A percentile compares a stretch with the other conserved stretches of the same genome.
These are phyloP conservation scores for Acanthamoeba polyphaga DNA, from an alignment of 208 protist genomes.

Conservation along the genomic window DNA sequence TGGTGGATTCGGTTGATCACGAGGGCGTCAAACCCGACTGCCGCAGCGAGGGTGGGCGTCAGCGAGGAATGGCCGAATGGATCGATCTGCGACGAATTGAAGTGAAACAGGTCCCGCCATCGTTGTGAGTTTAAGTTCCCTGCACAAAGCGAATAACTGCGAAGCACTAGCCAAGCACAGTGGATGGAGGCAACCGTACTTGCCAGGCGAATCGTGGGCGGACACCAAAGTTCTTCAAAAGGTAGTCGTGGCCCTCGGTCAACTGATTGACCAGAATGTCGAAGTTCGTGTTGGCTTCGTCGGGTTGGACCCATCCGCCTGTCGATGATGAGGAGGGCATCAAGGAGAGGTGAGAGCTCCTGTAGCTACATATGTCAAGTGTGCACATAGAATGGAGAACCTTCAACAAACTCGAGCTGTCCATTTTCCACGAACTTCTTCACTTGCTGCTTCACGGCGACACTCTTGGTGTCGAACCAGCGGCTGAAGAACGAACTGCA, in stretches of 20 bases:
- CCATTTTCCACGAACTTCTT: constrained; percentile 77
- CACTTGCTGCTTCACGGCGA: constrained; percentile 30
- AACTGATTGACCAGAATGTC: constrained; percentile 86
- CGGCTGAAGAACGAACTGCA: constrained; percentile 86
- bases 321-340: not conserved
- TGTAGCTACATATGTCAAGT: too few species aligned
- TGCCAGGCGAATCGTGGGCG: constrained; percentile 86
- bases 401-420: constrained; percentile 88
- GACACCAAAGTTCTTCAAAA: constrained; percentile 86
- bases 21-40: constrained; percentile 86
- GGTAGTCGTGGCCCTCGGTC: constrained; percentile 87
- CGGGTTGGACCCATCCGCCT: constrained; percentile 89
- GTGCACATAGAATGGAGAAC: not conserved
- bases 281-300: constrained; percentile 84
- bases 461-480: constrained; percentile 85
- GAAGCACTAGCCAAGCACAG: not conserved
- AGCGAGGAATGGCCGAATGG: constrained; percentile 87
- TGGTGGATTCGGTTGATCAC: constrained; percentile 89
- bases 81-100: constrained; percentile 80
- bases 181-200: constrained; percentile 49
- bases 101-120: too few species aligned
- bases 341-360: not conserved
- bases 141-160: too few species aligned
- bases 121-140: too few species aligned
- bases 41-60: constrained; percentile 82